Conservation (phyloP, 2,329 filamentous ascomycete species). For the Colletotrichum gigasporum region DNA sequence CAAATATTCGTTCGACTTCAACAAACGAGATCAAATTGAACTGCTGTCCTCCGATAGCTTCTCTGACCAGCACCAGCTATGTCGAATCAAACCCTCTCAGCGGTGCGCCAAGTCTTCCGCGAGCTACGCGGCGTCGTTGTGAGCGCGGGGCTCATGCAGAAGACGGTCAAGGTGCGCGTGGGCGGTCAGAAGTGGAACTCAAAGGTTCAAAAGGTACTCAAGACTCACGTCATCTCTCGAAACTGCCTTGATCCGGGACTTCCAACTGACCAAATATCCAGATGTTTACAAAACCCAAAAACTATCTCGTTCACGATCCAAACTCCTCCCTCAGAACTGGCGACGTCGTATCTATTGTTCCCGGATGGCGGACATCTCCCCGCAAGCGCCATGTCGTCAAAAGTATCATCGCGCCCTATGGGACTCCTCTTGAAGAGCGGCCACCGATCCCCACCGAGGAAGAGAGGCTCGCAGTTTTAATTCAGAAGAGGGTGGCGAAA, state of each 20-base stretch:
- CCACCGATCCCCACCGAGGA: conserved; percentile 72
- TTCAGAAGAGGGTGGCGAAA: conserved; percentile 66
- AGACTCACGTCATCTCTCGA: not conserved
- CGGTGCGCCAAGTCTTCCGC: conserved; percentile 55
- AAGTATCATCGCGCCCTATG: conserved; percentile 76
- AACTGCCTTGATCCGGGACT: too few relatives aligned
- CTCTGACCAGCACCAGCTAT: conserved; percentile 37
- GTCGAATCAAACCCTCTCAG: conserved; percentile 45
- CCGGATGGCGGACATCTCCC: conserved; percentile 72
- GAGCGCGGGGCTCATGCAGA: conserved; percentile 79
- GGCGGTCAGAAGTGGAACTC: conserved; percentile 76
- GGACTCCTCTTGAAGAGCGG: conserved; percentile 69
- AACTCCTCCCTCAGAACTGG: conserved; percentile 76
- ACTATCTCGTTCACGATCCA: conserved; percentile 82
- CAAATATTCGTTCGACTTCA: too few relatives aligned
- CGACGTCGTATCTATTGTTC: conserved; percentile 77
- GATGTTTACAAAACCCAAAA: conserved; percentile 71
- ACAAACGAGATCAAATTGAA: not conserved
- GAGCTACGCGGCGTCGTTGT: conserved; percentile 76
- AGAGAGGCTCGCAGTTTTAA: conserved; percentile 65
- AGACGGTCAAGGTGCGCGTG: conserved; percentile 81
- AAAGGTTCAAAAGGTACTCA: conserved; percentile 31
- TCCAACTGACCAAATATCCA: conserved; percentile 41
- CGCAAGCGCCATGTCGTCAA: conserved; percentile 79
- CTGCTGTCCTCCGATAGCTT: not conserved